Evolutionary conservation across 2,329 filamentous ascomycete genomes (phyloP), one percentile per base, ranked within the genome.

Genomic region (Alternaria infectoria): DNA sequence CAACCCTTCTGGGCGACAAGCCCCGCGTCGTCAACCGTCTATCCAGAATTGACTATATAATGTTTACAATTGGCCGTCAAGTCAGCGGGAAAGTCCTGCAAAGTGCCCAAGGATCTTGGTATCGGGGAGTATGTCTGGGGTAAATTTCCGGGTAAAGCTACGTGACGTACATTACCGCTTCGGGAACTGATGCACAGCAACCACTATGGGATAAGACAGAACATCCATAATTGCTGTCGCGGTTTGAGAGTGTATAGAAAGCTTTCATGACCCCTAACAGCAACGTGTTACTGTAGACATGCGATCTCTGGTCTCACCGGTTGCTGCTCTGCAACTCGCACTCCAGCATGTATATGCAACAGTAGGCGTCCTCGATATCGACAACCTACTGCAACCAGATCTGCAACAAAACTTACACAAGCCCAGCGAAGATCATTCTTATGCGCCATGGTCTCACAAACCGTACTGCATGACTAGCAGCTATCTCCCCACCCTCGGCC

Each of bases 361-460:
- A 5, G 25, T 66, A n/a, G 70, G 67, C 47, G 52, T 66, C 17
- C 13, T 71, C 9, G 47, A 69, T 36, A 68, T 69, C 21, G 52
- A 69, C 40, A 13, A 64, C 19, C 60, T 71, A 12, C 64, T 71
- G 9, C 51, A 58, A 47, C 52, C 64, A 15, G 57, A 63, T n/a
- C 50, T 47, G 12, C 55, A 51, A 49, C 32, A 43, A 13, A 5
- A 28, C 3, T 3, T 26, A 40, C n/a, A n/a, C 21, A 4, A 19
- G 30, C 19, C 32, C 44, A 28, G 4, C 2, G 43, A 25, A 25
- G n/a, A 61, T 32, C 44, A 52, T 23, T 8, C 30, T 3, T 5
- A 52, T 9, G 19, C 13, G 1, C 49, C 36, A 8, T 74, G 71
- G 71, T 64, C 69, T 21, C 65, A 69, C 56, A 45, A 63, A 40